phyloP scores from a whole-genome alignment of 1,139 yeast species.

The Blastobotrys petasosporus region DNA sequence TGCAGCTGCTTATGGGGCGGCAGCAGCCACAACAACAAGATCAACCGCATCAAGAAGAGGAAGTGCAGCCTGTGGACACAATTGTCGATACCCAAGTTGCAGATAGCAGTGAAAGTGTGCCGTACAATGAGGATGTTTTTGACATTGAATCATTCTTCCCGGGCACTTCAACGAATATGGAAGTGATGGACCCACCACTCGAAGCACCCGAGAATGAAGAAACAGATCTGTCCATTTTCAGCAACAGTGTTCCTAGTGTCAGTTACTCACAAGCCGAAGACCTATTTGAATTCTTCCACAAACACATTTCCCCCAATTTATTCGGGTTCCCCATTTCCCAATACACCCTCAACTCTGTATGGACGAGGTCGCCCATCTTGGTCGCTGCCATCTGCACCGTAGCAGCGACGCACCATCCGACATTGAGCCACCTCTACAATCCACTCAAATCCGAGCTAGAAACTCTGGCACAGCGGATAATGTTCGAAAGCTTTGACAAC shows the following conservation, averaged over 20 bases:
- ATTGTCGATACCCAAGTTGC: no score
- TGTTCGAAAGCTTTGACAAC: constrained; percentile 34
- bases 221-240: no score
- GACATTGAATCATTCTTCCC: no score
- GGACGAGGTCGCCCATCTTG: constrained; percentile 54
- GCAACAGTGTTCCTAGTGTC: constrained; percentile 8
- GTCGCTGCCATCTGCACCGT: constrained; percentile 59
- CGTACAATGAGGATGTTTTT: no score
- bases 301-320: constrained; percentile 55
- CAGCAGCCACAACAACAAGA: not conserved
- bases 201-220: no score
- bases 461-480: constrained; percentile 42
- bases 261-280: constrained; percentile 43
- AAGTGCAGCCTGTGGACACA: not conserved
- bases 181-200: no score
- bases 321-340: constrained; percentile 59
- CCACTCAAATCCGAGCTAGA: constrained; percentile 42
- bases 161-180: no score
- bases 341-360: constrained; percentile 45
- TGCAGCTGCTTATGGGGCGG: constrained; percentile 24
- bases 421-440: constrained; percentile 37
- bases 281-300: constrained; percentile 48
- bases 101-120: no score
- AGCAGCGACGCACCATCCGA: constrained; percentile 57
- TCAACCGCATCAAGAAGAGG: not conserved